Conservation (phyloP, 148 eudicot genomes). For the Oxyria digyna region DNA sequence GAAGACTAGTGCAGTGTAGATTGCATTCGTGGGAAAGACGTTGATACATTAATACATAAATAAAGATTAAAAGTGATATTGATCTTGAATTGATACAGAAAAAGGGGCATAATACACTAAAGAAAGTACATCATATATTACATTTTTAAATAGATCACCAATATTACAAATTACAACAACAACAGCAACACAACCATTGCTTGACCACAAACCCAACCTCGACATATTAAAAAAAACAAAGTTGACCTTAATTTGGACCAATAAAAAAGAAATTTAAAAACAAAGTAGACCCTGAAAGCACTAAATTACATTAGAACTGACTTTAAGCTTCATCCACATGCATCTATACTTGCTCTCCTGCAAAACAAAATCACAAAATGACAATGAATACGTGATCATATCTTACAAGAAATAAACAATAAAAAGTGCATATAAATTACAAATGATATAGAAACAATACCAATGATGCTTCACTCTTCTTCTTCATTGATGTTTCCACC, state of each 20-base stretch:
- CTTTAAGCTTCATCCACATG: neutral
- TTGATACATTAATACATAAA: no score
- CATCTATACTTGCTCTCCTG: neutral
- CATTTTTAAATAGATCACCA: no score
- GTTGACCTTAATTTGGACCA: no score
- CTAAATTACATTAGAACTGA: no score
- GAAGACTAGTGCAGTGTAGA: no score
- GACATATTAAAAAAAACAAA: no score
- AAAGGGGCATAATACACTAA: neutral
- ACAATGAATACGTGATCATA: neutral
- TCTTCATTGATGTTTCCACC: neutral
- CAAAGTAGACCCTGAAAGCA: no score
- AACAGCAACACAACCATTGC: neutral
- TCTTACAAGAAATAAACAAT: neutral
- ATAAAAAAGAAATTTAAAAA: no score
- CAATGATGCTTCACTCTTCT: neutral
- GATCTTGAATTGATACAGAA: no score
- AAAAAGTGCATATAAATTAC: neutral
- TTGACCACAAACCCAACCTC: neutral
- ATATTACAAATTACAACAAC: neutral
- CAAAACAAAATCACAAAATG: neutral
- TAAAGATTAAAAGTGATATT: no score
- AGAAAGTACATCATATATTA: neutral
- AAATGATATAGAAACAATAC: neutral
- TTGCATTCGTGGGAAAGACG: no score